Conservation (phyloP, 768 basidiomycete species). For the Russula sp. region DNA sequence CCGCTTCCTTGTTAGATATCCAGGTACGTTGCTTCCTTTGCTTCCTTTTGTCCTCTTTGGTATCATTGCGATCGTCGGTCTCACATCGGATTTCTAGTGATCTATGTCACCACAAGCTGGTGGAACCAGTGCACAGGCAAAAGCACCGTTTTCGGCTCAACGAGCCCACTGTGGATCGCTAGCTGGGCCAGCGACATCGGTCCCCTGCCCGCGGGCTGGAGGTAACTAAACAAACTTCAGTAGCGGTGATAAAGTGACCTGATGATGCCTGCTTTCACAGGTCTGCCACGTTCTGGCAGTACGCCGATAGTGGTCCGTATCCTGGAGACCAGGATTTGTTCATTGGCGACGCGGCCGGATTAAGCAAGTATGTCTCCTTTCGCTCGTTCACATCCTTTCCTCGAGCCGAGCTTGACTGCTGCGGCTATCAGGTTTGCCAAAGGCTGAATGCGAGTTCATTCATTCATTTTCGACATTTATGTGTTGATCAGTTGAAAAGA, state of each 20-base stretch:
- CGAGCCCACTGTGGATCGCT: conserved; percentile 46
- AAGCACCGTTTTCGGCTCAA: conserved; percentile 46
- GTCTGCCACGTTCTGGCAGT: conserved; percentile 50
- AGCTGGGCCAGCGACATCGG: not conserved
- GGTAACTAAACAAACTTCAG: not conserved
- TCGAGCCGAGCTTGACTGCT: not conserved
- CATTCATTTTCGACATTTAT: too few species aligned
- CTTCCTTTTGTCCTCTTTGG: not conserved
- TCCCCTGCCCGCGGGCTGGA: not conserved
- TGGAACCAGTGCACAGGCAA: conserved; percentile 67
- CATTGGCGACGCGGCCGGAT: conserved; percentile 34
- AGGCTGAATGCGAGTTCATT: not conserved
- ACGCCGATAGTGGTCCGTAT: conserved; percentile 48
- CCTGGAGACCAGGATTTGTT: conserved; percentile 49
- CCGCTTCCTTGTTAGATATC: conserved; percentile 38
- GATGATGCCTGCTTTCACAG: not conserved
- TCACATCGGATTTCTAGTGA: conserved; percentile 39
- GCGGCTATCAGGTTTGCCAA: not conserved
- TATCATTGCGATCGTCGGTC: not conserved
- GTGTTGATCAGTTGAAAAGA: too few species aligned
- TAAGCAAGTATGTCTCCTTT: not conserved
- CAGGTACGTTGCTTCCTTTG: conserved; percentile 35
- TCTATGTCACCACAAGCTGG: conserved; percentile 66
- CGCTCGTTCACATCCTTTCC: not conserved
- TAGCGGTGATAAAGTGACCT: too few species aligned